A percentile compares a stretch with the other conserved stretches of the same genome.
Evolutionary conservation across 2,329 filamentous ascomycete species (phyloP).

Genomic region (Curvularia eragrostidis): DNA sequence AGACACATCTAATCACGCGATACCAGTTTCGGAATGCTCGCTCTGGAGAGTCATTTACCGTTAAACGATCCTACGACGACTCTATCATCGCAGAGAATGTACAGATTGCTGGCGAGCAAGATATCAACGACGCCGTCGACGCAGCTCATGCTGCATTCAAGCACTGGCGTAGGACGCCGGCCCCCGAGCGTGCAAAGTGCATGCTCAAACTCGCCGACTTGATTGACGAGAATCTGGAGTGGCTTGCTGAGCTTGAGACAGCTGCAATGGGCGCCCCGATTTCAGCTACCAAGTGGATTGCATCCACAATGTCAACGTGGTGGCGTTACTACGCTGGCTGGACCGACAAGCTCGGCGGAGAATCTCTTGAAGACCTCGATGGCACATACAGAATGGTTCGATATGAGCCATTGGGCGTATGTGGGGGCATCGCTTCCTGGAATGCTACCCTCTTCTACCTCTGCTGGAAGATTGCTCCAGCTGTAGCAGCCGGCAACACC

Average conservation of each 20-base stretch:
- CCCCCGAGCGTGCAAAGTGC: constrained; percentile 1
- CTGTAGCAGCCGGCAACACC: constrained; percentile 63
- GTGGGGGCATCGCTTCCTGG: constrained; percentile 51
- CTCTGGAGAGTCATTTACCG: constrained; percentile 1
- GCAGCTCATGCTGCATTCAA: constrained; percentile 2
- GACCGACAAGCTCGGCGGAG: constrained; percentile 46
- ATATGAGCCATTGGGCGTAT: constrained; percentile 53
- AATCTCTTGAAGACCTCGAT: constrained; percentile 54
- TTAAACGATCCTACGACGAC: neutral
- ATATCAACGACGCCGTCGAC: constrained; percentile 2
- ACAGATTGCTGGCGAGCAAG: constrained; percentile 2
- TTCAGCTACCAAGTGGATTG: constrained; percentile 16
- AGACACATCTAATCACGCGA: neutral
- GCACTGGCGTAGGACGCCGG: neutral
- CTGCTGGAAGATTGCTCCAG: constrained; percentile 63
- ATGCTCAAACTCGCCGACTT: constrained; percentile 6
- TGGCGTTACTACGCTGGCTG: constrained; percentile 37
- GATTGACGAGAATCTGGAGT: neutral
- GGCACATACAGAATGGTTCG: constrained; percentile 39
- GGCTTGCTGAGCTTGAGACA: neutral
- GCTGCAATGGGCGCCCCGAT: constrained; percentile 4
- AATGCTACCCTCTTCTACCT: constrained; percentile 49
- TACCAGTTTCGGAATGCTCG: constrained; percentile 1
- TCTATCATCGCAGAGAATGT: neutral
- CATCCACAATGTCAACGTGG: constrained; percentile 39